Conservation (phyloP, 2,329 filamentous ascomycete species). For the Escovopsis sp. region DNA sequence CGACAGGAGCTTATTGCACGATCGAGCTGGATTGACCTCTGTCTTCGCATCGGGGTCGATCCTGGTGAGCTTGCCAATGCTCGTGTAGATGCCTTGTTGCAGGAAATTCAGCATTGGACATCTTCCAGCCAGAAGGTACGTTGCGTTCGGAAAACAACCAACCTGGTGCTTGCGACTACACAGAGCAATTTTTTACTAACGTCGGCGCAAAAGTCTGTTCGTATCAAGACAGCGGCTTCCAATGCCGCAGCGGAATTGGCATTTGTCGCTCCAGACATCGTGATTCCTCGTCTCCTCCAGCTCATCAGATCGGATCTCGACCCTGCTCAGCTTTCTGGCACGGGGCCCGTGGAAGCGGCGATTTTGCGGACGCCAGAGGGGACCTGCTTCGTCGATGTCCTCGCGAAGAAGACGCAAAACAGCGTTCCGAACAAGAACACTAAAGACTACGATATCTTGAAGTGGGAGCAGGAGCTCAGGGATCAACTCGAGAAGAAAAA, state of each 20-base stretch:
- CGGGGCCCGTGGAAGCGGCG: conserved; percentile 78
- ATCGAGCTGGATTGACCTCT: conserved; percentile 78
- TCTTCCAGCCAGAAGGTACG: conserved; percentile 36
- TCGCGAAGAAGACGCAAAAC: conserved; percentile 64
- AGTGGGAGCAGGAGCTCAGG: conserved; percentile 91
- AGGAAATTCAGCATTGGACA: conserved; percentile 44
- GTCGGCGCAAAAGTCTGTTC: conserved; percentile 11
- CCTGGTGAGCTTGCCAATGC: conserved; percentile 61
- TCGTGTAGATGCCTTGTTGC: conserved; percentile 47
- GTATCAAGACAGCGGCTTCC: conserved; percentile 55
- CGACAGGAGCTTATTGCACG: conserved; percentile 63
- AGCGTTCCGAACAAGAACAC: conserved; percentile 68
- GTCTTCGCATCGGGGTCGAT: conserved; percentile 64
- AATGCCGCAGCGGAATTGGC: conserved; percentile 79
- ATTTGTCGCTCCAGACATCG: conserved; percentile 75
- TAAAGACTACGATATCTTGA: conserved; percentile 89
- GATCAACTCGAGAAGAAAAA: conserved; percentile 85
- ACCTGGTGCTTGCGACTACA: not conserved
- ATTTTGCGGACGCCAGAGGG: conserved; percentile 88
- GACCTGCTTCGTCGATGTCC: conserved; percentile 75
- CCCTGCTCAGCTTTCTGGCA: conserved; percentile 47
- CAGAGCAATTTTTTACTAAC: conserved; percentile 5
- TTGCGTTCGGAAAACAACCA: no score
- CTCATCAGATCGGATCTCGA: conserved; percentile 64
- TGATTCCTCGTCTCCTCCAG: conserved; percentile 60